These are phyloP conservation scores for Candida hispaniensis DNA, from an alignment of 805 yeast species.

Conservation along the genomic window DNA sequence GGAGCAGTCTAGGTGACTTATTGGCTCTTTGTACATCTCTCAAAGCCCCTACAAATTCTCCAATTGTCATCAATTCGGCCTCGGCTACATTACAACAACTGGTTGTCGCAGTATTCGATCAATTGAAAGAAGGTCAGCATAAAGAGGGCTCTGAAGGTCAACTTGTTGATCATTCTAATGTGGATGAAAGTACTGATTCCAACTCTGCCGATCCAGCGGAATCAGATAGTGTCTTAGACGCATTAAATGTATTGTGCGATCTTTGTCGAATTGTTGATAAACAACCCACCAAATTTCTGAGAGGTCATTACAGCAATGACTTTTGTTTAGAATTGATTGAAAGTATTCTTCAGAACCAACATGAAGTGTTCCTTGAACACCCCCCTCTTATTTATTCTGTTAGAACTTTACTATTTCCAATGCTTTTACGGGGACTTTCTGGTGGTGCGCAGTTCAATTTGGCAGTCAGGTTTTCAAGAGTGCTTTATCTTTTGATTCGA, in stretches of 20 bases:
- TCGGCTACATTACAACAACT: constrained; percentile 87
- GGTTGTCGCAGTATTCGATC: constrained; percentile 66
- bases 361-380: constrained; percentile 43
- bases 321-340: constrained; percentile 79
- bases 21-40: constrained; percentile 61
- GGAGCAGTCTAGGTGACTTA: constrained; percentile 44
- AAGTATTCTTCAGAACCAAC: constrained; percentile 58
- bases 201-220: constrained; percentile 44
- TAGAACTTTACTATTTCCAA: constrained; percentile 62
- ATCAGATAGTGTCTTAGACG: too few species aligned
- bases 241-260: constrained; percentile 59
- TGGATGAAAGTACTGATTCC: constrained; percentile 36
- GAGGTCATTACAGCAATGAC: constrained; percentile 42
- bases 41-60: constrained; percentile 55
- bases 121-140: constrained; percentile 37
- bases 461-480: constrained; percentile 63
- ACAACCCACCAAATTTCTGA: constrained; percentile 38
- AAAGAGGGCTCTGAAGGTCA: too few species aligned
- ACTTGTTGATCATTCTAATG: constrained; percentile 19
- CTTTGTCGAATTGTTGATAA: constrained; percentile 57
- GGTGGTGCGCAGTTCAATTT: constrained; percentile 52
- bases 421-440: constrained; percentile 56
- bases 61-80: constrained; percentile 80
- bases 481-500: constrained; percentile 50
- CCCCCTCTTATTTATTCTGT: constrained; percentile 56